Evolutionary conservation across 441 rosid genomes (phyloP), one percentile per base, ranked within the genome.

Genomic region (Croton setiger): DNA sequence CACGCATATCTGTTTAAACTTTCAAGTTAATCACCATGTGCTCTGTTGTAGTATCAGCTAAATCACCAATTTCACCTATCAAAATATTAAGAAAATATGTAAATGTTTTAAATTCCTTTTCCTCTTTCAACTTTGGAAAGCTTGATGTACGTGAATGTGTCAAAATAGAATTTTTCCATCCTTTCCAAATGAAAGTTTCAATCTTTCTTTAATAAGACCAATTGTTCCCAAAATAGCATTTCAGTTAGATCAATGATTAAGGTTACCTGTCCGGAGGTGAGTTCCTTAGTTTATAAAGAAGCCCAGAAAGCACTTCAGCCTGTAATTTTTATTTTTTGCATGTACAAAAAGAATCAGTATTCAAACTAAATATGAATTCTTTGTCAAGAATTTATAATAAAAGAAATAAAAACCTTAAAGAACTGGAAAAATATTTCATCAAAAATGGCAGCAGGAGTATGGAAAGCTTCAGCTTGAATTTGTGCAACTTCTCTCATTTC

Each of bases 231-330:
- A 0, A 47, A 47, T 47, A 47, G 17, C 51, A 47, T 14, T 3
- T 47, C 14, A 47, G 3, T 18, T 51, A 15, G 0, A 51, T 51
- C 31, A 31, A 9, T 10, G 37, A 20, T 18, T 48, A 39, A n/a
- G 12, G 14, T 36, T 69, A 59, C 98, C 98, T 85, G 85, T 81
- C 78, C 3, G 88, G 82, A 58, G 92, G 79, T 41, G 97, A 93
- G 78, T 85, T 91, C 72, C 79, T 79, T 33, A 91, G 84, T 76
- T 89, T 93, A 85, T 93, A 93, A 21, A 86, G 55, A 63, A 93
- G 92, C 35, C 81, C 98, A 8, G 97, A 70, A 7, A 91, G 82
- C 66, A 91, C 98, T 73, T 93, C 98, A 35, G 96, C 96, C 97
- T 93, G 84, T 33, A 74, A 71, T 4, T 21, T 9, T 53, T 45